Base-by-base conservation (phyloP, 805 yeast species). In the Ogataea ramenticola region DNA sequence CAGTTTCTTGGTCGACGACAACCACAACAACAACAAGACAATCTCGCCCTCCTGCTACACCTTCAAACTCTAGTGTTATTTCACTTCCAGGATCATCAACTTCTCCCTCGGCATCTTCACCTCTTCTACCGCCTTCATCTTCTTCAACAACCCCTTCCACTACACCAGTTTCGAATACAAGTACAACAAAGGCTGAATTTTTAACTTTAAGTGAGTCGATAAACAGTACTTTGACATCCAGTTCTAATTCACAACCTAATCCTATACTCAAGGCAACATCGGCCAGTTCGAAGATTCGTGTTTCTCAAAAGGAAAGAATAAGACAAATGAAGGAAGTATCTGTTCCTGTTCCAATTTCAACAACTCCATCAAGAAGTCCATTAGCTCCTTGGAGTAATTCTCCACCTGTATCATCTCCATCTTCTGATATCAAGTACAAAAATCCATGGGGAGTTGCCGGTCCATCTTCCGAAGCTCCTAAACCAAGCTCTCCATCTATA, bases 261-360 rank as follows among this genome's bases (percentile, higher is more conserved):
- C 49, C 53, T 26, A 40, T 45, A 10, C 43, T 47, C 8, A 69
- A 63, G 34, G 54, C 62, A 3, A 62, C 61, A 43, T 53, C 71
- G 19, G 63, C 64, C 2, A 22, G 20, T 22, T 66, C 72, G 0
- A 59, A 65, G 19, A 56, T 62, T 29, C 72, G 74, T 47, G 52
- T 76, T 15, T 79, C 86, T 1, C 86, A 82, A 49, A 77, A 77
- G 52, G 85, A 79, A 49, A 59, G 86, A 35, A 76, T 73, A 54
- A 70, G 65, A 46, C 50, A 68, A 49, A 66, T 67, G 51, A 62
- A 62, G 42, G 55, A 52, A 31, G 27, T 12, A 16, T 33, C 30
- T 29, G 27, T 12, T 16, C 32, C 30, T 21, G 21, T 4, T 33
- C 24, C 22, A 17, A 24, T 4, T 27, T 17, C 31, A 19, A 16